A percentile compares a stretch with the other conserved stretches of the same genome.
Conservation (phyloP, 148 eudicot genomes). For the Beta vulgaris region DNA sequence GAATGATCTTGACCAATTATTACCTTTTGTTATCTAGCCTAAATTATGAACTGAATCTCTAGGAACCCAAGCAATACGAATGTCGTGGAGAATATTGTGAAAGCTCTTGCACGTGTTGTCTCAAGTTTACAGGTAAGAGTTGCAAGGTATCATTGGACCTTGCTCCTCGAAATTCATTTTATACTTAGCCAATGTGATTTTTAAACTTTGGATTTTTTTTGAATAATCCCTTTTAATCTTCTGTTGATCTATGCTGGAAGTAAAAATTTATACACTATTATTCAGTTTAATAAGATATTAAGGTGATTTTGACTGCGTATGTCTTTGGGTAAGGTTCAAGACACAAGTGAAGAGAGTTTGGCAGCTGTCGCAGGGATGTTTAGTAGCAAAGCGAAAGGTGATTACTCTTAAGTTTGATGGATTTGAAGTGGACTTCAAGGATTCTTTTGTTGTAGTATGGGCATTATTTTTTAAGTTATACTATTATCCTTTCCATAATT, state of each 20-base stretch:
- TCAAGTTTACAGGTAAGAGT: conserved; percentile 78
- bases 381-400: conserved; percentile 98
- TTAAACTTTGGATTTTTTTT: no score
- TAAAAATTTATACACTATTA: not conserved
- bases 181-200: not conserved
- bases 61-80: conserved; percentile 95
- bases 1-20: not conserved
- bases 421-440: not conserved
- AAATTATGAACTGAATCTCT: conserved; percentile 19
- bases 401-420: conserved; percentile 13
- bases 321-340: conserved; percentile 62
- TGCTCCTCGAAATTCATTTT: not conserved
- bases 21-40: not conserved
- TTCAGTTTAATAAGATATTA: not conserved
- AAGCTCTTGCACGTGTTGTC: conserved; percentile 97
- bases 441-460: not conserved
- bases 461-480: not conserved
- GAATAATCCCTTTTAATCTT: not conserved
- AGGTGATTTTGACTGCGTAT: conserved; percentile 19
- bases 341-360: conserved; percentile 93
- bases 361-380: conserved; percentile 99
- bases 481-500: not conserved
- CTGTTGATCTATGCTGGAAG: not conserved
- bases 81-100: conserved; percentile 90
- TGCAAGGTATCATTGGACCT: conserved; percentile 1